phyloP scores from a whole-genome alignment of 768 basidiomycete genomes.

The Omphalotus guepiniiformis region DNA sequence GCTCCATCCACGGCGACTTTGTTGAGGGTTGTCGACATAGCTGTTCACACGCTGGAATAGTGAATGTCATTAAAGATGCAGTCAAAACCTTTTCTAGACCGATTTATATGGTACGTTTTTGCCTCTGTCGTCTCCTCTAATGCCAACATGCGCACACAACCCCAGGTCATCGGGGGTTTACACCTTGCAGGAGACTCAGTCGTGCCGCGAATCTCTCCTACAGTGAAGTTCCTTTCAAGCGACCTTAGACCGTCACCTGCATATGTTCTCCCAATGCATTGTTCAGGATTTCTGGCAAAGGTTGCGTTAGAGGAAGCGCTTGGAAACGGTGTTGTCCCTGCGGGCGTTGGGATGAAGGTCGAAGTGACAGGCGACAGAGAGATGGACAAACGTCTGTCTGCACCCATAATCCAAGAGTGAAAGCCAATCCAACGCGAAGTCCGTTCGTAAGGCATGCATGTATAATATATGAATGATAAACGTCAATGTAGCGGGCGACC shows the following conservation, averaged over 20 bases:
- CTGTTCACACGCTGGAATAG: conserved; percentile 79
- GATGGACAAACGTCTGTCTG: conserved; percentile 33
- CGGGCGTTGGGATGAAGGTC: conserved; percentile 67
- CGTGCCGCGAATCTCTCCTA: conserved; percentile 57
- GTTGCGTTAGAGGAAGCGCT: conserved; percentile 63
- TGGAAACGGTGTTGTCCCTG: conserved; percentile 75
- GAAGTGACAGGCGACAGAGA: conserved; percentile 47
- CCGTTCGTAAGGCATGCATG: no score
- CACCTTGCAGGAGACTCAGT: conserved; percentile 77
- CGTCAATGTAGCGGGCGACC: no score
- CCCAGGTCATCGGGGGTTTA: conserved; percentile 72
- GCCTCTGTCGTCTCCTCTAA: not conserved
- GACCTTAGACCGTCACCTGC: conserved; percentile 56
- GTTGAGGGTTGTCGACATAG: conserved; percentile 25
- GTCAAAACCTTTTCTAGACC: conserved; percentile 58
- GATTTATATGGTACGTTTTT: conserved; percentile 60
- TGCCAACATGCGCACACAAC: not conserved
- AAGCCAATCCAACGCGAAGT: no score
- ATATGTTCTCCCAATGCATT: conserved; percentile 82
- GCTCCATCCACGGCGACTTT: not conserved
- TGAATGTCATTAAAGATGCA: conserved; percentile 77
- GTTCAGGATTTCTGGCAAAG: conserved; percentile 76
- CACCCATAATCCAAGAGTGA: conserved; percentile 23
- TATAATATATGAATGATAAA: no score
- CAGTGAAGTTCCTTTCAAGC: conserved; percentile 66